Conservation (phyloP, 2,329 filamentous ascomycete genomes). For the Ceratocystis cacaofunesta region DNA sequence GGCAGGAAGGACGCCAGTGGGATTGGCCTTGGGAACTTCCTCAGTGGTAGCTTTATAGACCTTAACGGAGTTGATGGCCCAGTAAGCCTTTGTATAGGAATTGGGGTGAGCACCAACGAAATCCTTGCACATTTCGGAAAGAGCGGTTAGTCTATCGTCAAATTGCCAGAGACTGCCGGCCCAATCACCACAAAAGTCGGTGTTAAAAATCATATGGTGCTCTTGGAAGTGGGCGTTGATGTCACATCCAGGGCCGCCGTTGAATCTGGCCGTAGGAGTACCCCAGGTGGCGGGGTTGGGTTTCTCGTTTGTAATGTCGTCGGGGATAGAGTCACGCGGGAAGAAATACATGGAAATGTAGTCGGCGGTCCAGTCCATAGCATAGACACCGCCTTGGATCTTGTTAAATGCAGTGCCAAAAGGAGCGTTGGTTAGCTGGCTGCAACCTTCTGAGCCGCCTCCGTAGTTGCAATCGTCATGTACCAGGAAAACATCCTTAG, state of each 20-base stretch:
- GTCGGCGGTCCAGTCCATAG: slow-evolving; percentile 58
- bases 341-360: slow-evolving; percentile 76
- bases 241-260: too few relatives aligned
- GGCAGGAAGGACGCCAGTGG: too few relatives aligned
- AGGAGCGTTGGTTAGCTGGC: slow-evolving; percentile 35
- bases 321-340: slow-evolving; percentile 47
- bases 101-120: slow-evolving; percentile 51
- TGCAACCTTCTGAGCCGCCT: slow-evolving; percentile 43
- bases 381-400: slow-evolving; percentile 54
- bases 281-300: slow-evolving; percentile 57
- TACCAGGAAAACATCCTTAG: slow-evolving; percentile 32
- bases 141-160: slow-evolving; percentile 42
- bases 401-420: slow-evolving; percentile 60
- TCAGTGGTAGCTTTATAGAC: slow-evolving; percentile 30
- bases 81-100: slow-evolving; percentile 60
- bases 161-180: slow-evolving; percentile 35
- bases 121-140: slow-evolving; percentile 47
- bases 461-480: slow-evolving; percentile 42
- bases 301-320: slow-evolving; percentile 35
- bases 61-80: slow-evolving; percentile 58
- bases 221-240: too few relatives aligned
- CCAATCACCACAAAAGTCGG: too few relatives aligned
- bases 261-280: slow-evolving; percentile 35
- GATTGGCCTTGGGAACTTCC: too few relatives aligned
- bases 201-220: too few relatives aligned